Base-by-base conservation (phyloP, 805 yeast genomes). In the Saccharomycopsis sp. region DNA sequence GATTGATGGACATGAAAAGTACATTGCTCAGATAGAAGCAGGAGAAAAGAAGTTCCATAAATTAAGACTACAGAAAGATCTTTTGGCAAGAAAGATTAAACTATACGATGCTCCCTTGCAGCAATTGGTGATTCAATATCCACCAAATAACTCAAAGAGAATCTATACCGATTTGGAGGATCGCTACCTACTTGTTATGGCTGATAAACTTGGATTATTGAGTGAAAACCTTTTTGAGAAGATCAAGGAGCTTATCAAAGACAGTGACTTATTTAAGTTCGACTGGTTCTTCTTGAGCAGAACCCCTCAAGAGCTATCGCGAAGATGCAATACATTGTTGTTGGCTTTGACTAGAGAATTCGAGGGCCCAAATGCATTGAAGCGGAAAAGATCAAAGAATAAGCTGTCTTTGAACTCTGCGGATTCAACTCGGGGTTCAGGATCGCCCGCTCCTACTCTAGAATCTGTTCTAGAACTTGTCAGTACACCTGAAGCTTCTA, bases 81-180 rank as follows among this genome's bases (percentile, higher is more conserved):
- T 85, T 8, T 71, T 87, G 41, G 75, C 75, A 1, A 71, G 69
- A 34, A 86, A 86, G 63, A 71, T 87, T 62, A 75, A 75, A 51
- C 79, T 75, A 56, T 73, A 77, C 48, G 73, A 74, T n/a, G 80
- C 78, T 58, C 91, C 91, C 0, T 67, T 86, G 21, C 82, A 82
- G 51, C 83, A 85, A 50, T 71, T 88, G 69, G 71, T 71, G 2
- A 83, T 88, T 23, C 86, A 81, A 56, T 88, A 86, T 60, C 92
- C 94, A 0, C 91, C 91, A n/a, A 87, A 87, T 66, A 87, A 86
- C 67, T 86, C 94, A 12, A 86, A 87, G 65, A 73, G 91, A 63
- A 77, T 86, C 7, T 88, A 85, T 64, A 82, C 88, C 7, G 80
- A 81, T 34, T 68, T 78, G 0, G 95, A 88, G 66, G 96, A 88